Percentiles rank a stretch among this genome's conserved stretches.
These are phyloP conservation scores for Choiromyces venosus DNA, from an alignment of 495 filamentous ascomycete genomes.

Conservation along the genomic window DNA sequence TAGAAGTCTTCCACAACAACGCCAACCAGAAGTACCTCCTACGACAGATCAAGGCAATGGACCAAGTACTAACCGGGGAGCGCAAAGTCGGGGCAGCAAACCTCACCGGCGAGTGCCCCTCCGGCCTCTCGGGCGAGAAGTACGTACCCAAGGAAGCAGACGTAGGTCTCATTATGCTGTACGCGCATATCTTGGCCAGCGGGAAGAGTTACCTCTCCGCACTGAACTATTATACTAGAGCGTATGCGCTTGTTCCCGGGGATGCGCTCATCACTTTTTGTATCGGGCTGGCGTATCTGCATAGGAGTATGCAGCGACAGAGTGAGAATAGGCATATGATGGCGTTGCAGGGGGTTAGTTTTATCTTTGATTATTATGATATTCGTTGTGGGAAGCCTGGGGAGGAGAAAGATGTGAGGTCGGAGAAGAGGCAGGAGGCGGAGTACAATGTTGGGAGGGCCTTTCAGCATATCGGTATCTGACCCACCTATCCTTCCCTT, in stretches of 20 bases:
- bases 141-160: conserved; percentile 53
- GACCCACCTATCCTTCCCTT: background rate
- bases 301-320: conserved; percentile 80
- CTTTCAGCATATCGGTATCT: conserved; percentile 66
- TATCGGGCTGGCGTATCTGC: conserved; percentile 69
- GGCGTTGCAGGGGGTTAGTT: conserved; percentile 74
- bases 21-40: conserved; percentile 81
- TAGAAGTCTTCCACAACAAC: conserved; percentile 51
- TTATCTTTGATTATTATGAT: conserved; percentile 71
- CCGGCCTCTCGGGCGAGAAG: conserved; percentile 32
- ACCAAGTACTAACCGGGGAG: conserved; percentile 48
- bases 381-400: conserved; percentile 42
- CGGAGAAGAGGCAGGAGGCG: conserved; percentile 61
- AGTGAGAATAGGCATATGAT: conserved; percentile 82
- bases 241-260: conserved; percentile 67
- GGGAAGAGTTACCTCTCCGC: conserved; percentile 74
- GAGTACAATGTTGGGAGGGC: conserved; percentile 82
- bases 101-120: conserved; percentile 34
- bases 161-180: conserved; percentile 72
- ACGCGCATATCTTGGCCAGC: conserved; percentile 78
- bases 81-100: conserved; percentile 43
- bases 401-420: conserved; percentile 21
- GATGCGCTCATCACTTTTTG: conserved; percentile 72
- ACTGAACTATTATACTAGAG: conserved; percentile 86
- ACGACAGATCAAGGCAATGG: conserved; percentile 85